These are phyloP conservation scores for Peronospora belbahrii DNA, from an alignment of 352 stramenopile species.

Conservation along the genomic window DNA sequence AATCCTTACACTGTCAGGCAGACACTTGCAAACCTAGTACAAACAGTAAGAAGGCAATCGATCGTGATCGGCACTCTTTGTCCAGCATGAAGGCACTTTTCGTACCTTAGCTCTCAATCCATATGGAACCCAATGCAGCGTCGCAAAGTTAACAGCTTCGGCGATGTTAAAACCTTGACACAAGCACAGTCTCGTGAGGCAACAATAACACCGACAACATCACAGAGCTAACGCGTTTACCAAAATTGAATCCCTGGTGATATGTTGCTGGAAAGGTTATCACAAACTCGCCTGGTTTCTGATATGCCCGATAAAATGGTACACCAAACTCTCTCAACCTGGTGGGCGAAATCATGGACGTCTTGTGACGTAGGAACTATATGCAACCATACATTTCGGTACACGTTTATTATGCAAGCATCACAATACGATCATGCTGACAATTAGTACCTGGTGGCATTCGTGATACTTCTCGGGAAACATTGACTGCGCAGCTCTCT, in stretches of 20 bases:
- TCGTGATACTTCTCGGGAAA: slow-evolving; percentile 82
- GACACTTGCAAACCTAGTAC: slow-evolving; percentile 72
- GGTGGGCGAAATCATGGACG: slow-evolving; percentile 81
- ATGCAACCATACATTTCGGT: neutral
- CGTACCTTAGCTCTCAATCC: slow-evolving; percentile 70
- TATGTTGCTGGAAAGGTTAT: slow-evolving; percentile 89
- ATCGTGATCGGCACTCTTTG: neutral
- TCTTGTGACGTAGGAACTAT: slow-evolving; percentile 92
- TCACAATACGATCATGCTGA: neutral
- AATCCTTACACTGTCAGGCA: slow-evolving; percentile 75
- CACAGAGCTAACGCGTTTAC: slow-evolving; percentile 21
- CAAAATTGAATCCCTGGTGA: slow-evolving; percentile 86
- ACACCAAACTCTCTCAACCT: slow-evolving; percentile 79
- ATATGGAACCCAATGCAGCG: slow-evolving; percentile 74
- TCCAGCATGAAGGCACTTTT: neutral
- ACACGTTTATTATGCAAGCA: neutral
- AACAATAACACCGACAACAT: neutral
- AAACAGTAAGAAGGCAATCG: neutral
- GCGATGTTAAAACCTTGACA: slow-evolving; percentile 84
- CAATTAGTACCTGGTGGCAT: slow-evolving; percentile 57
- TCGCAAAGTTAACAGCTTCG: slow-evolving; percentile 88
- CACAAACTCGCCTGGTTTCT: slow-evolving; percentile 87
- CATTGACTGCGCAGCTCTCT: slow-evolving; percentile 76
- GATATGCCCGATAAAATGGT: slow-evolving; percentile 68
- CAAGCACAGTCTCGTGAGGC: neutral